phyloP scores from a whole-genome alignment of 768 basidiomycete genomes.

The Melanogaster broomeanus region DNA sequence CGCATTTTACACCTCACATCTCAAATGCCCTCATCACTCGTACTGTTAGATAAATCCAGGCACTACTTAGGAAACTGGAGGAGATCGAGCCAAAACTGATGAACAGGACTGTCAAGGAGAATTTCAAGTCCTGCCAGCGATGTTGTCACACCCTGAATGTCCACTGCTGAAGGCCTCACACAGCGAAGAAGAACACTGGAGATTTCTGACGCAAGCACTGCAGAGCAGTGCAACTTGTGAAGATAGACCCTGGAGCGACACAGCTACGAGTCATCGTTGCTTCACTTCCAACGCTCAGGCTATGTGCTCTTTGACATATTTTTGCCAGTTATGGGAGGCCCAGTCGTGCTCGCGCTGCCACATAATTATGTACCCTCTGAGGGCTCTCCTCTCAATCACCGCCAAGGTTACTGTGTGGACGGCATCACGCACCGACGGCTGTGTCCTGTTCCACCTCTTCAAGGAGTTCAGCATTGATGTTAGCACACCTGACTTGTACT shows the following conservation, averaged over 20 bases:
- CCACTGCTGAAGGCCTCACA: not conserved
- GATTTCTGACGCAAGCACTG: conserved; percentile 13
- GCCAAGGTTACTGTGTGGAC: not conserved
- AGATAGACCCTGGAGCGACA: not conserved
- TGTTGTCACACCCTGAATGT: too few species aligned
- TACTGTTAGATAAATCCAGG: too few species aligned
- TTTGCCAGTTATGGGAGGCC: not conserved
- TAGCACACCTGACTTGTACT: not conserved
- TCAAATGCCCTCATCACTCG: too few species aligned
- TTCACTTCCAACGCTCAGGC: too few species aligned
- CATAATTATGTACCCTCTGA: conserved; percentile 11
- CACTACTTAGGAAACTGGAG: conserved; percentile 9
- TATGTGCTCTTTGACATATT: too few species aligned
- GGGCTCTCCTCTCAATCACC: conserved; percentile 12
- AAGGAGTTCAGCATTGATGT: not conserved
- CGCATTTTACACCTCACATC: too few species aligned
- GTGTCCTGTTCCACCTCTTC: not conserved
- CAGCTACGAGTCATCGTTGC: too few species aligned
- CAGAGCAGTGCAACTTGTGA: not conserved
- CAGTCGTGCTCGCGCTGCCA: conserved; percentile 7
- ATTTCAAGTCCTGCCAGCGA: conserved; percentile 5
- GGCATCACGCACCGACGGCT: not conserved
- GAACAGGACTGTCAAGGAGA: not conserved
- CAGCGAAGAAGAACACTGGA: not conserved
- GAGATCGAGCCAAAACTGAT: conserved; percentile 8